Percentiles rank a stretch among this genome's conserved stretches.
These are phyloP conservation scores for Coniella vitis DNA, from an alignment of 2,329 filamentous ascomycete genomes.

Conservation along the genomic window DNA sequence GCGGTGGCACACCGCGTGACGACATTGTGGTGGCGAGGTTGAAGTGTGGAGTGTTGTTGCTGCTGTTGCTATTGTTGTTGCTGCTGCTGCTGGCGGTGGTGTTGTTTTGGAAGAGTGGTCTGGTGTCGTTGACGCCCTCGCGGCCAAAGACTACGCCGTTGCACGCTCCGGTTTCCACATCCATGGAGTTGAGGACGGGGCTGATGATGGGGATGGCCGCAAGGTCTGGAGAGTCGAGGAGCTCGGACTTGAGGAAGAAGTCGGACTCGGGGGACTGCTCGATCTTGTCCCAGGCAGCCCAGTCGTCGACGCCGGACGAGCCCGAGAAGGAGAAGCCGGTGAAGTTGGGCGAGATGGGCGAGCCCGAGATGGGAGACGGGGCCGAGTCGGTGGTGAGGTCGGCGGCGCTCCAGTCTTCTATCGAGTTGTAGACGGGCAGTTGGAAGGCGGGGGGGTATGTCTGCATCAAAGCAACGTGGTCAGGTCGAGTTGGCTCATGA, in stretches of 20 bases:
- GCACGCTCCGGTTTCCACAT: conserved; percentile 20
- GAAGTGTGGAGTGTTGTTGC: neutral
- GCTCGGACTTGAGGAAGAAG: conserved; percentile 26
- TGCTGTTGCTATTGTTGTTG: conserved; percentile 5
- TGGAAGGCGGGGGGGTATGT: conserved; percentile 4
- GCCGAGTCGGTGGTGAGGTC: conserved; percentile 31
- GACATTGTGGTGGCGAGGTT: too few species aligned
- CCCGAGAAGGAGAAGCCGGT: conserved; percentile 25
- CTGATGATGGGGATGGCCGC: conserved; percentile 23
- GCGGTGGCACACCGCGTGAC: too few species aligned
- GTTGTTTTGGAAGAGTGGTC: conserved; percentile 22
- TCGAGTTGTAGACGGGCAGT: conserved; percentile 19
- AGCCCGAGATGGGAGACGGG: conserved; percentile 25
- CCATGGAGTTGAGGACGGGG: conserved; percentile 30
- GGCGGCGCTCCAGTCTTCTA: conserved; percentile 24
- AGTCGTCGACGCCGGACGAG: conserved; percentile 22
- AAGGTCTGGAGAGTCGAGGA: conserved; percentile 24
- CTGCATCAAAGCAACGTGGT: neutral
- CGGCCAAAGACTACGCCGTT: conserved; percentile 20
- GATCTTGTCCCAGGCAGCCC: conserved; percentile 26
- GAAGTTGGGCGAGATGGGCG: conserved; percentile 26
- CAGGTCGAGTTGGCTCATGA: neutral
- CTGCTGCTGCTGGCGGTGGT: conserved; percentile 6
- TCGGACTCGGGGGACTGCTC: conserved; percentile 24
- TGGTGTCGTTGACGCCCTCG: conserved; percentile 21